Base-by-base conservation (phyloP, 495 filamentous ascomycete genomes). In the Podospora australis region DNA sequence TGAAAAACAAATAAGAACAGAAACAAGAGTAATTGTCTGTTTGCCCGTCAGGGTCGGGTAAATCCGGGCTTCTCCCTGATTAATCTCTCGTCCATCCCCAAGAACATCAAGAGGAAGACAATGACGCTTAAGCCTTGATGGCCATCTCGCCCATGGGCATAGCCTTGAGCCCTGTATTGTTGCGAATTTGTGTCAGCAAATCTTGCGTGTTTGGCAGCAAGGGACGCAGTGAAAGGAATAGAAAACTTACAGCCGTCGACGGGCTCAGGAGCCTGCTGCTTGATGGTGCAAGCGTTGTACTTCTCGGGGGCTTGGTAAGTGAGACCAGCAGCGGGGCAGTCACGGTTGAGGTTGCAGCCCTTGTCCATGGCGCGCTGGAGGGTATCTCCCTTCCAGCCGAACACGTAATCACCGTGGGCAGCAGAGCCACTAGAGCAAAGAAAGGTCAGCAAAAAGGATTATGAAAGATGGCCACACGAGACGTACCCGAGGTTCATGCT, bases 351-450 rank as follows among this genome's bases (percentile, higher is more conserved):
- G 52, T 77, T 78, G 70, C 84, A 88, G 52, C 48, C 34, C 55
- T 69, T 70, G 53, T 84, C 68, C 64, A 85, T 72, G 46, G 80
- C 82, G 45, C 71, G 68, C 61, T 88, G 82, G 42, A 90, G 78
- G 44, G 74, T 69, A 20, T 70, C 56, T 24, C 71, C 69, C 62
- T 90, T 75, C 87, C 87, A 91, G 55, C 87, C 87, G 59, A 86
- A 86, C 54, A 90, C 63, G 70, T 88, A 89, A 68, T 89, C 85
- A 47, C 82, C 84, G 65, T 89, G 86, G 38, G 70, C 70, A 23
- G 70, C 70, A n/a, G 70, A 55, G 44, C 70, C 70, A 49, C 68
- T 70, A 10, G 4, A 44, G n/a, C n/a, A 19, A 38, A 16, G 22
- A 3, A 17, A 24, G 21, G 16, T 46, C 30, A 49, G 40, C 17